These are phyloP conservation scores for Candolleomyces aberdarensis DNA, from an alignment of 768 basidiomycete species.

Conservation along the genomic window DNA sequence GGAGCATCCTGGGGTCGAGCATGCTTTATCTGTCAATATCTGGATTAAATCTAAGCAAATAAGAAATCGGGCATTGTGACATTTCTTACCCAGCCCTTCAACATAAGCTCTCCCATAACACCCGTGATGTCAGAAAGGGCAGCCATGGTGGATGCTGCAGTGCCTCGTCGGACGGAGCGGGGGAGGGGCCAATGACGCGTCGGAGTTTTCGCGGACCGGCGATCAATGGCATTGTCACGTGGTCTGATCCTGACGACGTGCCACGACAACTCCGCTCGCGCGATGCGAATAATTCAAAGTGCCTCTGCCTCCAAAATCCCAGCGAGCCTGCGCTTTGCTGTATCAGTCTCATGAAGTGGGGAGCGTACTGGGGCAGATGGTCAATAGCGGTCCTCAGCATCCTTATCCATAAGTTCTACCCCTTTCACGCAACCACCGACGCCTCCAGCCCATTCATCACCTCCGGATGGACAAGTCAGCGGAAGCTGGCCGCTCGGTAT, in stretches of 20 bases:
- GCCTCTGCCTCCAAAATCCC: constrained; percentile 1
- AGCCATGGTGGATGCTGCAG: constrained; percentile 34
- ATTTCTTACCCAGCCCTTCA: constrained; percentile 68
- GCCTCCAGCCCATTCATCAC: constrained; percentile 30
- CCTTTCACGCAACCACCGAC: constrained; percentile 25
- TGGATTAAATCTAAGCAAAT: constrained; percentile 18
- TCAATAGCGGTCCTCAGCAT: constrained; percentile 38
- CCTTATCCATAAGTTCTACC: constrained; percentile 30
- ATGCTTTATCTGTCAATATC: constrained; percentile 66
- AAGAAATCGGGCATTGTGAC: neutral
- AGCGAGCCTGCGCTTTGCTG: constrained; percentile 8
- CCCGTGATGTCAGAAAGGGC: constrained; percentile 55
- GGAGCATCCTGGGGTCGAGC: constrained; percentile 51
- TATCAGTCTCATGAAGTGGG: constrained; percentile 43
- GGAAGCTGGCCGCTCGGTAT: constrained; percentile 57
- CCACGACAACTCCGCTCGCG: constrained; percentile 26
- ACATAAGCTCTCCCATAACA: constrained; percentile 66
- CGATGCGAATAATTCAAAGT: neutral
- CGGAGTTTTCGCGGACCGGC: constrained; percentile 2
- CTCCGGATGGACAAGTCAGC: constrained; percentile 52
- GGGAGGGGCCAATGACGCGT: neutral
- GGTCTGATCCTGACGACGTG: constrained; percentile 15
- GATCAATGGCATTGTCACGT: neutral
- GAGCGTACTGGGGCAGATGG: constrained; percentile 50
- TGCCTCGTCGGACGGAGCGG: neutral